Base-by-base conservation (phyloP, 805 yeast genomes). In the Candida caryicola region DNA sequence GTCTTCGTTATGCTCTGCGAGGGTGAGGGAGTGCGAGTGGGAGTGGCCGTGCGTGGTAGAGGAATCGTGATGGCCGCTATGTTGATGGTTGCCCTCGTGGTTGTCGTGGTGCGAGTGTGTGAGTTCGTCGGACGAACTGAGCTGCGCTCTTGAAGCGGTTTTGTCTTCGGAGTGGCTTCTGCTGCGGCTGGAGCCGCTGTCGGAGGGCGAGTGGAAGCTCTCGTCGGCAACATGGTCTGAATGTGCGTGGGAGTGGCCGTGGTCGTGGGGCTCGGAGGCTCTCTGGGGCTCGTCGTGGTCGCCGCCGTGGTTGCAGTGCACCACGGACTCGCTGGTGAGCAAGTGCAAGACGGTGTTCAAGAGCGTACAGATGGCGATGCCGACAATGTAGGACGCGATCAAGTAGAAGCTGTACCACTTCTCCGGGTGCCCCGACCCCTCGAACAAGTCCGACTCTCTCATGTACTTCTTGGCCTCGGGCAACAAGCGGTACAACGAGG, bases 261-360 rank as follows among this genome's bases (percentile, higher is more conserved):
- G 45, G 25, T 46, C 46, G 23, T 28, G 29, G 17, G 34, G 34
- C 16, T 18, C 26, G 1, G 17, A n/a, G 18, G 28, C 23, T 12
- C 23, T 21, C 25, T 37, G 46, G 16, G 46, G 49, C 12, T 45
- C 49, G 25, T 17, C 16, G 28, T 36, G 39, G 21, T 52, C 60
- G 9, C 62, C 73, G 9, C 68, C 78, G 51, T 89, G 96, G 12
- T 79, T 83, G 60, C 96, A 89, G 55, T 89, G 96, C 0, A 90
- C 85, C 23, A 90, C 76, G 23, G 90, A 81, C 55, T 86, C 86
- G 35, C 91, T 78, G 0, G 97, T 86, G 36, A 81, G 59, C 25
- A 77, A 58, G 59, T 90, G 96, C 4, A 93, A 77, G 1, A 82
- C 26, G 18, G 67, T 56, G 57, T 89, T 90, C 39, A 91, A 62